Evolutionary conservation across 2,329 filamentous ascomycete genomes (phyloP).

Genomic region (Phyllosticta citriasiana): DNA sequence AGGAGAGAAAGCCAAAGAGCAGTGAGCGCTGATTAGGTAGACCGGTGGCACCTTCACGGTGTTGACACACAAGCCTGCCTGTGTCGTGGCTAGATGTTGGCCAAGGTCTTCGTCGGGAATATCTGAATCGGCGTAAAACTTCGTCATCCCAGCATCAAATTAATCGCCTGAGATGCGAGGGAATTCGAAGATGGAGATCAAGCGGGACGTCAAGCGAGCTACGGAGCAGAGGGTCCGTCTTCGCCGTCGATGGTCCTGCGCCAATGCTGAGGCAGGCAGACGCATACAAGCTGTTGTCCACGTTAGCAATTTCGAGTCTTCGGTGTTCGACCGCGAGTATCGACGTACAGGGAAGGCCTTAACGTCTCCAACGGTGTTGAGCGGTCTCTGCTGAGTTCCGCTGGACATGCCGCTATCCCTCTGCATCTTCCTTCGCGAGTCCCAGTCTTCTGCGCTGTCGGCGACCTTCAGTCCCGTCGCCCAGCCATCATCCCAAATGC

Average conservation of each 20-base stretch:
- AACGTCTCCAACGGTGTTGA: conserved; percentile 59
- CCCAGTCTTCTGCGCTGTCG: conserved; percentile 83
- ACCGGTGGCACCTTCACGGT: background rate
- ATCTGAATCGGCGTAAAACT: background rate
- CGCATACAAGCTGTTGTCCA: conserved; percentile 59
- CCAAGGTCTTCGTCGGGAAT: background rate
- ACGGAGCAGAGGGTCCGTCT: background rate
- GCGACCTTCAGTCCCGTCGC: conserved; percentile 80
- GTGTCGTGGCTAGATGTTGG: background rate
- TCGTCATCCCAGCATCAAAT: background rate
- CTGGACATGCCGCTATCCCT: conserved; percentile 91
- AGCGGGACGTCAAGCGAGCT: background rate
- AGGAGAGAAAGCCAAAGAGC: background rate
- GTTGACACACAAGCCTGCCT: background rate
- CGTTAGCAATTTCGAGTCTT: conserved; percentile 6
- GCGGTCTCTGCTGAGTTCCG: conserved; percentile 42
- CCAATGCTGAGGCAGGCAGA: conserved; percentile 93
- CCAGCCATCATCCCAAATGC: conserved; percentile 99
- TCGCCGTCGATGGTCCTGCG: conserved; percentile 93
- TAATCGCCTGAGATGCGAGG: background rate
- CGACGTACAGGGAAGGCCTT: conserved; percentile 71
- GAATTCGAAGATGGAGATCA: background rate
- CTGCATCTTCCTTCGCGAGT: conserved; percentile 63
- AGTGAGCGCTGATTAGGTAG: background rate
- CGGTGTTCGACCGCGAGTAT: background rate